Conservation (phyloP, 495 filamentous ascomycete species). For the Cercophora sp. region DNA sequence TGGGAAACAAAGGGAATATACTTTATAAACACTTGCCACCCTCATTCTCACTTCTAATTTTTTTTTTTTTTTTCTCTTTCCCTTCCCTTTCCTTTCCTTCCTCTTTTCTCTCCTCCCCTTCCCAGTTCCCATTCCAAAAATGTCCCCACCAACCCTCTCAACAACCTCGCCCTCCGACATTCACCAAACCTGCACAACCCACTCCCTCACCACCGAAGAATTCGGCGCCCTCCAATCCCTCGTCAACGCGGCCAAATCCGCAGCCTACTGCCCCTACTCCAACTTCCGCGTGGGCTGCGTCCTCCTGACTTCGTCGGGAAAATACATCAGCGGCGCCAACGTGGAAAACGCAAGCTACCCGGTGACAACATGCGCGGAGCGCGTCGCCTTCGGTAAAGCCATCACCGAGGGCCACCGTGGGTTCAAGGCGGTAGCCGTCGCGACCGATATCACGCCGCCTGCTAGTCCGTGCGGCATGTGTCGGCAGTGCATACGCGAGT, state of each 20-base stretch:
- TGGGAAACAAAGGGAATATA: too few relatives aligned
- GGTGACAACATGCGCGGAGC: conserved; percentile 90
- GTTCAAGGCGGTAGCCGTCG: conserved; percentile 82
- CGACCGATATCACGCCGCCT: conserved; percentile 72
- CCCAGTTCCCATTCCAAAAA: neutral
- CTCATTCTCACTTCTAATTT: too few relatives aligned
- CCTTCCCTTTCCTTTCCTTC: too few relatives aligned
- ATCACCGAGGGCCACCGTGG: conserved; percentile 61
- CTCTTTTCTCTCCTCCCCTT: neutral
- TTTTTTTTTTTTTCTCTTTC: too few relatives aligned
- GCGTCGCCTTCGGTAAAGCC: conserved; percentile 78
- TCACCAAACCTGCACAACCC: conserved; percentile 29
- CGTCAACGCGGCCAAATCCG: conserved; percentile 61
- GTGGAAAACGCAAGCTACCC: conserved; percentile 93
- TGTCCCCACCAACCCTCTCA: conserved; percentile 18
- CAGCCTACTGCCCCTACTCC: conserved; percentile 92
- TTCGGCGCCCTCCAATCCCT: conserved; percentile 56
- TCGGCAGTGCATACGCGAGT: conserved; percentile 70
- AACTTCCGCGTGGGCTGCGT: conserved; percentile 86
- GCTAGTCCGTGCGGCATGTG: conserved; percentile 74
- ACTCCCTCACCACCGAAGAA: conserved; percentile 54
- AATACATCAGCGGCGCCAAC: conserved; percentile 72
- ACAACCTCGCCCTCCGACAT: conserved; percentile 22
- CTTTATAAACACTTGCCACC: too few relatives aligned
- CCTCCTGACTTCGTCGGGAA: conserved; percentile 61